Percentiles rank a stretch among this genome's conserved stretches.
Conservation (phyloP, 2,329 filamentous ascomycete species). For the Calonectria pseudoreteaudii region DNA sequence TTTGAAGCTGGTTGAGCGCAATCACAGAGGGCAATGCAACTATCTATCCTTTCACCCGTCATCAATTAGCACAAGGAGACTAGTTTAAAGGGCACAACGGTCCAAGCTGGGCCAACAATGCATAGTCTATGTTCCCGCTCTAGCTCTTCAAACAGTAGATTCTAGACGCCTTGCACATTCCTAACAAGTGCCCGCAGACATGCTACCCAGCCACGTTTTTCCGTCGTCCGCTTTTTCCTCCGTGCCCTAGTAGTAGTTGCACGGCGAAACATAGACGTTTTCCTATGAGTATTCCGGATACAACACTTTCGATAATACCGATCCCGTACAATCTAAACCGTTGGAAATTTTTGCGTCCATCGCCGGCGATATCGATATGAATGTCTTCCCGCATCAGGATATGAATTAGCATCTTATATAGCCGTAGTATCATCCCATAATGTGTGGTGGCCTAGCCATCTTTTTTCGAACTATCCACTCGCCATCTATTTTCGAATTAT, state of each 20-base stretch:
- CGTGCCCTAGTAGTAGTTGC: not conserved
- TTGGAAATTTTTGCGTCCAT: not conserved
- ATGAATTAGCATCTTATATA: not conserved
- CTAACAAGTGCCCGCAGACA: not conserved
- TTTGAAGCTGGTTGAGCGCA: not conserved
- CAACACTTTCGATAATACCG: not conserved
- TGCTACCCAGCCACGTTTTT: not conserved
- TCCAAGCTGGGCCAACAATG: not conserved
- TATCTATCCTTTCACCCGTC: not conserved
- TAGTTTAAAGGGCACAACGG: not conserved
- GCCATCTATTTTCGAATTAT: not conserved
- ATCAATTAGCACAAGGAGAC: not conserved
- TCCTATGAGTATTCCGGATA: not conserved
- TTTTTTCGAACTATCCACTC: not conserved
- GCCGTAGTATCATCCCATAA: not conserved
- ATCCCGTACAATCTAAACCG: not conserved
- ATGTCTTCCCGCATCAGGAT: not conserved
- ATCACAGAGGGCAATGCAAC: not conserved
- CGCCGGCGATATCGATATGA: not conserved
- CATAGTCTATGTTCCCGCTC: not conserved
- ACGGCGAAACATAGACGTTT: not conserved
- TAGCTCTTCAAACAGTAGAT: not conserved
- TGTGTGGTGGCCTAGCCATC: not conserved
- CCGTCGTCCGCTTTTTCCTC: not conserved
- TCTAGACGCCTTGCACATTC: not conserved